Conservation (phyloP, 257 asterid genomes). For the Nicotiana benthamiana region DNA sequence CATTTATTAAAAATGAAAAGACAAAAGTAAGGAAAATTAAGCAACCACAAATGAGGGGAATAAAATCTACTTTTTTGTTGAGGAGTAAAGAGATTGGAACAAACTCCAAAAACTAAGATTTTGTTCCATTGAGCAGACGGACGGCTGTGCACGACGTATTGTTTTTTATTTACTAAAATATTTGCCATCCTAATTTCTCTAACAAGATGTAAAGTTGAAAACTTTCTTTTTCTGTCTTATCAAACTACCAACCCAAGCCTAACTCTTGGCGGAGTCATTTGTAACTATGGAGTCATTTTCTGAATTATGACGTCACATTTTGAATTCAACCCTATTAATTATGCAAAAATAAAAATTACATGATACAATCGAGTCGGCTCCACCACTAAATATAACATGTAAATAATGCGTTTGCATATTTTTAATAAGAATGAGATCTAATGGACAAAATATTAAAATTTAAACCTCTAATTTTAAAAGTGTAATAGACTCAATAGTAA, state of each 20-base stretch:
- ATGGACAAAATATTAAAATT: too few species aligned
- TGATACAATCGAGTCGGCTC: too few species aligned
- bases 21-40: neutral
- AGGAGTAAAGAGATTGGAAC: conserved; percentile 11
- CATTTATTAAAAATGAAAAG: too few species aligned
- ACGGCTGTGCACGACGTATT: conserved; percentile 46
- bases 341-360: too few species aligned
- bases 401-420: too few species aligned
- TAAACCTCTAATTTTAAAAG: too few species aligned
- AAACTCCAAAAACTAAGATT: conserved; percentile 26
- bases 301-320: neutral
- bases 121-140: conserved; percentile 19
- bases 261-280: neutral
- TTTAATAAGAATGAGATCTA: too few species aligned
- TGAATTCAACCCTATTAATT: neutral
- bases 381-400: too few species aligned
- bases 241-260: conserved; percentile 21
- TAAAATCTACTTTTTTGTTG: conserved; percentile 17
- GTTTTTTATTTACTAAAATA: neutral
- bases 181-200: neutral
- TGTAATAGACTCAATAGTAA: too few species aligned
- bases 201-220: conserved; percentile 14
- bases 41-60: neutral
- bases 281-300: neutral
- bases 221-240: conserved; percentile 26